Base-by-base conservation (phyloP, 2,329 filamentous ascomycete genomes). In the Arthrobotrys musiformis region DNA sequence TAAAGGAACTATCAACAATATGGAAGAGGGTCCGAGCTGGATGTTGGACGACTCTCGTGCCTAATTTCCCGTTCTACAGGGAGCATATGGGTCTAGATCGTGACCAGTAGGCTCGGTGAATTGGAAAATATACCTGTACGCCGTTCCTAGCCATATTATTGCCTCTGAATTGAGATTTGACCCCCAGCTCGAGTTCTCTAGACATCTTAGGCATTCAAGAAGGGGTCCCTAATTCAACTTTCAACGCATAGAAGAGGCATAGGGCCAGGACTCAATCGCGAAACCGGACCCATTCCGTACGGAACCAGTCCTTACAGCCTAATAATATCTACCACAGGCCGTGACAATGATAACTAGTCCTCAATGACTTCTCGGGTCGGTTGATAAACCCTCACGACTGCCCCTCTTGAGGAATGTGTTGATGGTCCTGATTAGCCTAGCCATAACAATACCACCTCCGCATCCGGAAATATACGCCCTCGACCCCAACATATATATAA, bases 361-460 rank as follows among this genome's bases (percentile, higher is more conserved):
- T 48, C 44, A 2, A 4, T 52, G n/a, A 8, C 13, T 40, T n/a
- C 37, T 17, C 17, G 37, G 2, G 37, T 40, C 17, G 13, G 37
- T 7, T 17, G 37, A 17, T 40, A 42, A 17, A 19, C 19, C 35
- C 13, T 40, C 11, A 22, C 19, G 19, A 9, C 44, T 26, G 22
- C 26, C 26, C 26, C 48, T 52, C 26, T 13, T n/a, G n/a, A 69
- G 44, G 66, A 70, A 70, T 70, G 67, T 70, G 56, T 63, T 63
- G 67, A 22, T 30, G 4, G 13, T 22, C 22, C 37, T 19, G 64
- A 69, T 69, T 37, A 44, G 54, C 54, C 44, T 33, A 8, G 30
- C 33, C 42, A 8, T 26, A 33, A 63, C 63, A 42, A 42, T 24
- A 44, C 22, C n/a, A 44, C 28, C 0, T 64, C 68, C 60, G 68